Percentiles rank a stretch among this genome's conserved stretches.
Conservation (phyloP, 768 basidiomycete genomes). For the Clathrus columnatus region DNA sequence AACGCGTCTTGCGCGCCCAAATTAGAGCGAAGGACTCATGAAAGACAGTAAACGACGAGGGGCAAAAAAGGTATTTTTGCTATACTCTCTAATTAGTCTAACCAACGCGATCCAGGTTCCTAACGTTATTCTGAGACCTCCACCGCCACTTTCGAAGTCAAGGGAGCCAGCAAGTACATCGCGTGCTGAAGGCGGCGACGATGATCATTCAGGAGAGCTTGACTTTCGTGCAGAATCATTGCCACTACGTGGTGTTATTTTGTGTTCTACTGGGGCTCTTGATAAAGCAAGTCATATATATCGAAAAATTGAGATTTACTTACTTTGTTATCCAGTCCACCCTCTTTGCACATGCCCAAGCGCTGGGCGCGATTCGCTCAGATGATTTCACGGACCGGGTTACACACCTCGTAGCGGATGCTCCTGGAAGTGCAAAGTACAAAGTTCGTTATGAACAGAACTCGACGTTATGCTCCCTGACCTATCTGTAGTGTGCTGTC, state of each 20-base stretch:
- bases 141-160: constrained; percentile 18
- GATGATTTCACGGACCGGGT: constrained; percentile 74
- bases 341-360: constrained; percentile 65
- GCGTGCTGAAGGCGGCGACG: not conserved
- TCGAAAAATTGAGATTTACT: not conserved
- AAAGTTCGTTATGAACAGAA: constrained; percentile 34
- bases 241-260: constrained; percentile 53
- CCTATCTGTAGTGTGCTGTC: constrained; percentile 58
- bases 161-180: not conserved
- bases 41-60: constrained; percentile 8
- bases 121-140: constrained; percentile 73
- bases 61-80: not conserved
- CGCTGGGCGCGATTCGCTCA: constrained; percentile 67
- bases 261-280: constrained; percentile 70
- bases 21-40: too few relatives aligned
- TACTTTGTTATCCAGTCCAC: constrained; percentile 38
- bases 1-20: not conserved
- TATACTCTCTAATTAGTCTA: not conserved
- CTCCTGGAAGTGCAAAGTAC: constrained; percentile 82
- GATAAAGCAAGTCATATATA: constrained; percentile 54
- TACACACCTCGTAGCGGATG: constrained; percentile 80
- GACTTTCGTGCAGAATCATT: constrained; percentile 32
- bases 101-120: constrained; percentile 45
- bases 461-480: not conserved
- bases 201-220: not conserved